These are phyloP conservation scores for Lactarius hengduanensis DNA, from an alignment of 768 basidiomycete species.

Conservation along the genomic window DNA sequence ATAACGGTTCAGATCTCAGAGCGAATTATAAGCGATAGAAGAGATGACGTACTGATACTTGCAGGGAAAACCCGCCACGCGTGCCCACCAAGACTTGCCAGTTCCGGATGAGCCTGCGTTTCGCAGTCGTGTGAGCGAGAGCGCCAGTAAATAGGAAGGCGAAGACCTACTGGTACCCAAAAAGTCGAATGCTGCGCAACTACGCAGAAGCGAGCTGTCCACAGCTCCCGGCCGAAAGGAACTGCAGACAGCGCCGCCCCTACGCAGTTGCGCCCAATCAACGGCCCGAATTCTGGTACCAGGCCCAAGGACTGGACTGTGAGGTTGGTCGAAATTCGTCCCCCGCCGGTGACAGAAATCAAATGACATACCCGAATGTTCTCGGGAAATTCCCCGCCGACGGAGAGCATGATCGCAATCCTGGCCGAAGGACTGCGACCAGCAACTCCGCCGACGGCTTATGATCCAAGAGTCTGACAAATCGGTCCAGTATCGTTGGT, in stretches of 20 bases:
- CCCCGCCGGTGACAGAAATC: background rate
- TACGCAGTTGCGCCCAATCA: conserved; percentile 5
- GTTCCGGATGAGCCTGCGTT: background rate
- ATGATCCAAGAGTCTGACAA: conserved; percentile 2
- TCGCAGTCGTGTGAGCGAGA: background rate
- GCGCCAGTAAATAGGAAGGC: background rate
- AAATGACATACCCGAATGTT: conserved; percentile 13
- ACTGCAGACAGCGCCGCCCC: conserved; percentile 11
- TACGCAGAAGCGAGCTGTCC: conserved; percentile 15
- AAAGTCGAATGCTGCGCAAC: conserved; percentile 8
- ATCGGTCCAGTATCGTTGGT: background rate
- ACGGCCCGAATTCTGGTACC: background rate
- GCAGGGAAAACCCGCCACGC: background rate
- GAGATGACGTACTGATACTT: conserved; percentile 18
- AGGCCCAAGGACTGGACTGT: background rate
- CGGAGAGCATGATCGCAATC: conserved; percentile 11
- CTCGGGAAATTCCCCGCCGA: background rate
- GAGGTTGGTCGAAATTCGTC: background rate
- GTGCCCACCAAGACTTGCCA: conserved; percentile 3
- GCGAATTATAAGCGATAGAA: background rate
- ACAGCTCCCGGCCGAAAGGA: conserved; percentile 26
- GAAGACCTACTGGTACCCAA: background rate
- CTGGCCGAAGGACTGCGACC: conserved; percentile 25
- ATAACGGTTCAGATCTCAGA: background rate
- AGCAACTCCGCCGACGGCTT: conserved; percentile 9